Percentiles rank a stretch among this genome's conserved stretches.
phyloP scores from a whole-genome alignment of 2,329 filamentous ascomycete species.

The Sarocladium kiliense region DNA sequence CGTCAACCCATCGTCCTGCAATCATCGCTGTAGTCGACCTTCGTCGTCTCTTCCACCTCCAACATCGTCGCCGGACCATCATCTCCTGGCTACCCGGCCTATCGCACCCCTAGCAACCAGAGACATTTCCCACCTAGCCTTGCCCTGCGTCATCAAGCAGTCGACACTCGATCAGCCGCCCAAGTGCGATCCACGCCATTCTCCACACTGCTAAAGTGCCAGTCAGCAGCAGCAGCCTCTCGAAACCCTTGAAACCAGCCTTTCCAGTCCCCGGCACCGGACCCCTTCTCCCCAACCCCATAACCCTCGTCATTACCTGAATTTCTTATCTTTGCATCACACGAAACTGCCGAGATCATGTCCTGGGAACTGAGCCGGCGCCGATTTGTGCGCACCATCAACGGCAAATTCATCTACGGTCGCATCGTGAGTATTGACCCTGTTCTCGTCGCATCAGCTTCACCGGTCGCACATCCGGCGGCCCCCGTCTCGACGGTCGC shows the following conservation, averaged over 20 bases:
- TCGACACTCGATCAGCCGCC: neutral
- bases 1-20: neutral
- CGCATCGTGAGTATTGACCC: conserved; percentile 56
- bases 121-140: conserved; percentile 1
- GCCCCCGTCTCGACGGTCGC: neutral
- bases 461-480: conserved; percentile 2
- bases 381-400: conserved; percentile 60
- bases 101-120: neutral
- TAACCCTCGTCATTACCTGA: neutral
- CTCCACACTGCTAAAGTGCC: neutral
- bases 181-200: conserved; percentile 3
- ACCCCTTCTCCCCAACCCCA: conserved; percentile 2
- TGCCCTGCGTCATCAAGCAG: conserved; percentile 5
- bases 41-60: neutral
- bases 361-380: conserved; percentile 54
- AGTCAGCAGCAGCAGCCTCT: neutral
- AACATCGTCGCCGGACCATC: neutral
- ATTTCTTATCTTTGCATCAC: neutral
- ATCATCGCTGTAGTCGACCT: neutral
- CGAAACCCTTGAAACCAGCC: conserved; percentile 1
- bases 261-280: neutral
- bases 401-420: conserved; percentile 63
- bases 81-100: neutral
- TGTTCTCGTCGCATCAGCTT: neutral
- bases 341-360: conserved; percentile 32